Evolutionary conservation across 768 basidiomycete genomes (phyloP).

Genomic region (Trametes meyenii): DNA sequence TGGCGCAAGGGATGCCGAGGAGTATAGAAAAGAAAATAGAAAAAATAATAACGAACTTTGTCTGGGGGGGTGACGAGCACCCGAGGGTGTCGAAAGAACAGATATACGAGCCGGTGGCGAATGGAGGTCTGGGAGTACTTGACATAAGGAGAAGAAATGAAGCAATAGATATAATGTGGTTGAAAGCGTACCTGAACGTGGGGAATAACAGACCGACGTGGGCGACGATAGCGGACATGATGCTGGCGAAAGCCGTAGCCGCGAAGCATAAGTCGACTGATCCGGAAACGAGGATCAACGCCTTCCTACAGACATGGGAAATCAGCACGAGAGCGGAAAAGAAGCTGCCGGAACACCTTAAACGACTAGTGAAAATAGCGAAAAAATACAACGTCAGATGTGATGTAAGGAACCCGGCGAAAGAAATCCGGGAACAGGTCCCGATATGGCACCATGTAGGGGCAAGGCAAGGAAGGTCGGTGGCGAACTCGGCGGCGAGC

Average conservation of each 20-base stretch:
- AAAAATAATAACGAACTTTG: neutral
- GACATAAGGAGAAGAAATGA: neutral
- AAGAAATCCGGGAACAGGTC: neutral
- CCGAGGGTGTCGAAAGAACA: neutral
- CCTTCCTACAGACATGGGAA: neutral
- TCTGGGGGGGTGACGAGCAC: neutral
- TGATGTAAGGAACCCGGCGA: neutral
- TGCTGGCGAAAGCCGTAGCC: neutral
- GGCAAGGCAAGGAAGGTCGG: neutral
- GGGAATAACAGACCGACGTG: neutral
- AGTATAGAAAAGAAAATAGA: neutral
- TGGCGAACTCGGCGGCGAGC: no score
- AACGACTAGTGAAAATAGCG: neutral
- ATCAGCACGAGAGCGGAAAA: neutral
- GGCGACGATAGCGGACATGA: slow-evolving; percentile 12
- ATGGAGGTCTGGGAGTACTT: slow-evolving; percentile 7
- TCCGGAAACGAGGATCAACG: neutral
- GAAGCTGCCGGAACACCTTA: neutral
- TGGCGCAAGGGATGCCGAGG: slow-evolving; percentile 30
- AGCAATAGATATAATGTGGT: slow-evolving; percentile 11
- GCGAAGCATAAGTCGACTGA: neutral
- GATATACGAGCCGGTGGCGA: neutral
- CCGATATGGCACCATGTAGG: neutral
- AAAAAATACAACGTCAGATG: neutral
- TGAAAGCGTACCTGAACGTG: slow-evolving; percentile 10